These are phyloP conservation scores for Chaetomium strumarium DNA, from an alignment of 2,329 filamentous ascomycete genomes.

Conservation along the genomic window DNA sequence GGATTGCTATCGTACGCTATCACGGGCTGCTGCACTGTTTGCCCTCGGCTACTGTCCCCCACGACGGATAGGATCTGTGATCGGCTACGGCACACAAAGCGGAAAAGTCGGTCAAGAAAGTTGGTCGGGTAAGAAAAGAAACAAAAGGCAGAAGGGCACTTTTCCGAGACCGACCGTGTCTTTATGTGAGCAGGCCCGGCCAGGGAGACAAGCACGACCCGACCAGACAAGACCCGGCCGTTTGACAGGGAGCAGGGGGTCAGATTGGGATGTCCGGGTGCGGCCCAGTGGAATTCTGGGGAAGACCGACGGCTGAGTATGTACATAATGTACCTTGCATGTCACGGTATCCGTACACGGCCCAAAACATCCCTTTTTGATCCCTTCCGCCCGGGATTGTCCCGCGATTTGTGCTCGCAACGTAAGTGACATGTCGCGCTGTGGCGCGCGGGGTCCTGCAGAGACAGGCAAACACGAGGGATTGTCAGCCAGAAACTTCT, in stretches of 20 bases:
- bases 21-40: constrained; percentile 1
- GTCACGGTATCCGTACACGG: constrained; percentile 8
- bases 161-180: constrained; percentile 17
- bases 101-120: constrained; percentile 7
- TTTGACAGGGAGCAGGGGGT: constrained; percentile 17
- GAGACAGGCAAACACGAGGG: constrained; percentile 11
- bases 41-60: constrained; percentile 6
- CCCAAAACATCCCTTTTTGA: constrained; percentile 13
- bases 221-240: constrained; percentile 12
- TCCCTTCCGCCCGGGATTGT: constrained; percentile 12
- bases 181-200: constrained; percentile 21
- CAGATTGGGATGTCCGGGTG: constrained; percentile 17
- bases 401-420: constrained; percentile 5
- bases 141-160: constrained; percentile 5
- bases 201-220: constrained; percentile 14
- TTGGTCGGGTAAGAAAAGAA: constrained; percentile 16
- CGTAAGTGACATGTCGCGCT: constrained; percentile 8
- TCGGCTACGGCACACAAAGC: constrained; percentile 6
- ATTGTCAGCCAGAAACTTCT: background rate
- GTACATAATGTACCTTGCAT: background rate
- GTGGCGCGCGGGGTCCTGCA: background rate
- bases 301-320: constrained; percentile 17
- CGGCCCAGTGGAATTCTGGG: constrained; percentile 22
- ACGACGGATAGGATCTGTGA: constrained; percentile 3
- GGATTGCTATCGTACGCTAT: background rate